These are phyloP conservation scores for Neurospora crassa DNA, from an alignment of 2,329 filamentous ascomycete genomes.

Conservation along the genomic window DNA sequence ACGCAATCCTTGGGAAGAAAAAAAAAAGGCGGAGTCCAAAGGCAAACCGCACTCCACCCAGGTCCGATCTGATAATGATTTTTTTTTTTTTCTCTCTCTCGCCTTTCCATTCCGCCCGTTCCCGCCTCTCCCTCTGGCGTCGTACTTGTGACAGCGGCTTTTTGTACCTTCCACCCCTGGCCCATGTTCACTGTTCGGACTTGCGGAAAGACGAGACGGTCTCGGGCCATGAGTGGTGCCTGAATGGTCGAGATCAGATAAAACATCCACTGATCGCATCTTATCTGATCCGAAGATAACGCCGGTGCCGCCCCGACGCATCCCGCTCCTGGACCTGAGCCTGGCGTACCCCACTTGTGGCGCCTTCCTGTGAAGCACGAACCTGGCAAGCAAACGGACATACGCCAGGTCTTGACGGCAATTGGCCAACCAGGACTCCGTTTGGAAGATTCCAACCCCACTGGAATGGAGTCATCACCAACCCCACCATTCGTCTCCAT, in stretches of 20 bases:
- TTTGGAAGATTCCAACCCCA: background rate
- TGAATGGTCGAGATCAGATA: constrained; percentile 3
- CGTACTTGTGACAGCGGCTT: background rate
- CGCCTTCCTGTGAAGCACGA: background rate
- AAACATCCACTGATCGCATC: constrained; percentile 25
- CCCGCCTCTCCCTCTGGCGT: background rate
- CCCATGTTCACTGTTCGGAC: constrained; percentile 15
- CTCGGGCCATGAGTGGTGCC: background rate
- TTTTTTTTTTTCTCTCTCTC: constrained; percentile 7
- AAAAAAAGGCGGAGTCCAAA: background rate
- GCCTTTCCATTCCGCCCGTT: background rate
- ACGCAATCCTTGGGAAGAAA: background rate
- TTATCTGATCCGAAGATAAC: constrained; percentile 47
- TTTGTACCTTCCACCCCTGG: background rate
- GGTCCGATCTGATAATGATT: constrained; percentile 20
- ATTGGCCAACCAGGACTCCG: background rate
- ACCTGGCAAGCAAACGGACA: background rate
- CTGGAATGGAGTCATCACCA: background rate
- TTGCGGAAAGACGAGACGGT: background rate
- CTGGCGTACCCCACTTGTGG: background rate
- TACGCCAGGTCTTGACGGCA: background rate
- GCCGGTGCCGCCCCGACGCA: constrained; percentile 29
- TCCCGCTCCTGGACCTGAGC: constrained; percentile 9
- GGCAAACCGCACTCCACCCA: constrained; percentile 2
- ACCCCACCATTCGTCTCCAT: background rate